Evolutionary conservation across 371 early-diverging fungal species (phyloP).

Genomic region (Neoconidiobolus thromboides): DNA sequence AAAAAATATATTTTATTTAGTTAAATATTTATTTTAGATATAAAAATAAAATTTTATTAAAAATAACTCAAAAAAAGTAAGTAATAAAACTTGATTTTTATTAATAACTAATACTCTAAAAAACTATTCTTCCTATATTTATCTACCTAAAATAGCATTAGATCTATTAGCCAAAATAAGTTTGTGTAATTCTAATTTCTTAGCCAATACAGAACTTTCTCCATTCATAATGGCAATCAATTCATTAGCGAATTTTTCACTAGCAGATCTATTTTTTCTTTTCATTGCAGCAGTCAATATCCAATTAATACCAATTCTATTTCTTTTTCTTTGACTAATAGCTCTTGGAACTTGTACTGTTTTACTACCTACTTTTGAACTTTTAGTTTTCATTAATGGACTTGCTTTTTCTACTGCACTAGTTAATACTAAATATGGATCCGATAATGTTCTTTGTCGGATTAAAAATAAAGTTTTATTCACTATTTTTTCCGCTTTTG

Average conservation of each 20-base stretch:
- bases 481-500: constrained; percentile 47
- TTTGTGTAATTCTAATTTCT: constrained; percentile 39
- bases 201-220: constrained; percentile 38
- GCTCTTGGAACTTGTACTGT: constrained; percentile 60
- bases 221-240: constrained; percentile 61
- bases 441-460: constrained; percentile 31
- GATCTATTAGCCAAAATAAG: constrained; percentile 58
- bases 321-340: constrained; percentile 55
- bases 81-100: no score
- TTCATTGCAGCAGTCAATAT: constrained; percentile 55
- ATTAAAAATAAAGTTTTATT: constrained; percentile 48
- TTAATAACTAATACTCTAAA: no score
- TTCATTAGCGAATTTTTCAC: constrained; percentile 58
- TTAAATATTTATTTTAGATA: no score
- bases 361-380: constrained; percentile 57
- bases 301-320: constrained; percentile 75
- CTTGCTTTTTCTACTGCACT: constrained; percentile 54
- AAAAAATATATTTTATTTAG: no score
- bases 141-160: constrained; percentile 18
- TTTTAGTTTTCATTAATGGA: constrained; percentile 56
- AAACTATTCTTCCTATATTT: not conserved
- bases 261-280: constrained; percentile 38
- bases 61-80: no score
- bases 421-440: constrained; percentile 40
- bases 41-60: no score